These are phyloP conservation scores for Fusarium odoratissimum DNA, from an alignment of 2,329 filamentous ascomycete species.

Conservation along the genomic window DNA sequence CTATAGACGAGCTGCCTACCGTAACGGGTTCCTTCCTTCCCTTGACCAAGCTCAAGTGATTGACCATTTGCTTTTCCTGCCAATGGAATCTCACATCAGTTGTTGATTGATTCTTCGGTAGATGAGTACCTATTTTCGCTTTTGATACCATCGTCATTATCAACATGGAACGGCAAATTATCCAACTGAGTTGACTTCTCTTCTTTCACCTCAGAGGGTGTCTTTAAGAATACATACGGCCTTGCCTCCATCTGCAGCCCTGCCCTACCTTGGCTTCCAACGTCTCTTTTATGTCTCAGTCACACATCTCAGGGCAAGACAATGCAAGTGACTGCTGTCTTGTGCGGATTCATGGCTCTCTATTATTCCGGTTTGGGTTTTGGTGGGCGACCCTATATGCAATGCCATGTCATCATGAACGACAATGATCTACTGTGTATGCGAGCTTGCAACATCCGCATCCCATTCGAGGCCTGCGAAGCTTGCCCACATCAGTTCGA, in stretches of 20 bases:
- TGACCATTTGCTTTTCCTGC: neutral
- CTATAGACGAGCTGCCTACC: slow-evolving; percentile 3
- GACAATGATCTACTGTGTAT: slow-evolving; percentile 9
- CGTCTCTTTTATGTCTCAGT: slow-evolving; percentile 28
- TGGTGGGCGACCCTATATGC: slow-evolving; percentile 14
- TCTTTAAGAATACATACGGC: slow-evolving; percentile 2
- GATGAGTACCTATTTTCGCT: neutral
- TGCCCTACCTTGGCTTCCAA: slow-evolving; percentile 27
- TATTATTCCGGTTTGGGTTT: slow-evolving; percentile 12
- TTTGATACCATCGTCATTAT: neutral
- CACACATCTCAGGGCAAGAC: slow-evolving; percentile 25
- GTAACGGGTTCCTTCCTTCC: neutral
- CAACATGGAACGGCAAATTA: slow-evolving; percentile 8
- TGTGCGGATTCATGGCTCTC: slow-evolving; percentile 4
- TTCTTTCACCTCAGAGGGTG: slow-evolving; percentile 7
- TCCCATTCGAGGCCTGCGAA: slow-evolving; percentile 27
- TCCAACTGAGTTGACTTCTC: neutral
- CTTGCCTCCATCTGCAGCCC: slow-evolving; percentile 18
- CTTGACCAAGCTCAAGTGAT: neutral
- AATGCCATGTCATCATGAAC: slow-evolving; percentile 39
- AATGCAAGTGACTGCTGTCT: slow-evolving; percentile 40
- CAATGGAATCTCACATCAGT: neutral
- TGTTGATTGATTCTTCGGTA: neutral
- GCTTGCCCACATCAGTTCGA: slow-evolving; percentile 3
- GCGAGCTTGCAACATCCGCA: slow-evolving; percentile 10